Evolutionary conservation across 2,329 filamentous ascomycete species (phyloP).

Genomic region (Pseudopyrenochaeta lycopersici): DNA sequence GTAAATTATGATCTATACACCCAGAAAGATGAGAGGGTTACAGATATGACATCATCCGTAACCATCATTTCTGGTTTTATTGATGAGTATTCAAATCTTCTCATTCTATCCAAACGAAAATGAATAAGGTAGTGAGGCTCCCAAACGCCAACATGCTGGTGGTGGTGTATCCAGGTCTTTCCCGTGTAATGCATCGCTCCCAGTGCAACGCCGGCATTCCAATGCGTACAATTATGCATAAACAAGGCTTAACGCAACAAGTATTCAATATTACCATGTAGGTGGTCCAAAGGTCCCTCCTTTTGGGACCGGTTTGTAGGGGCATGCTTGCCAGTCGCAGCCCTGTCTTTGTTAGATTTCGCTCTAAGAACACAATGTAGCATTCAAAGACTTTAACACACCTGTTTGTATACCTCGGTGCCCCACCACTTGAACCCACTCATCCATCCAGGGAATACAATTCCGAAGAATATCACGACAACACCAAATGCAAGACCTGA

Average conservation of each 20-base stretch:
- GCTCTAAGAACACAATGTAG: not conserved
- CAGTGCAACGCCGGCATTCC: not conserved
- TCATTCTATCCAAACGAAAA: not conserved
- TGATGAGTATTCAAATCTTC: not conserved
- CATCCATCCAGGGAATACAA: conserved; percentile 82
- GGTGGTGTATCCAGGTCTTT: conserved; percentile 1
- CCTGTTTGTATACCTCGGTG: conserved; percentile 81
- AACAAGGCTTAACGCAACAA: conserved; percentile 5
- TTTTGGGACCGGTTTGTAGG: conserved; percentile 67
- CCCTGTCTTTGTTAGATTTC: conserved; percentile 55
- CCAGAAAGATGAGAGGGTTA: no score
- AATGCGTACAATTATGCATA: conserved; percentile 1
- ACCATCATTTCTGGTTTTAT: no score
- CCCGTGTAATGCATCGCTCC: not conserved
- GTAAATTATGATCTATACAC: no score
- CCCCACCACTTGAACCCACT: conserved; percentile 85
- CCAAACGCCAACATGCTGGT: not conserved
- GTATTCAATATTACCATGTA: conserved; percentile 29
- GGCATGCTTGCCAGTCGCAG: conserved; percentile 84
- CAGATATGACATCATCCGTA: no score
- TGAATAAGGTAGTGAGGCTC: not conserved
- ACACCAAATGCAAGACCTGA: conserved; percentile 84
- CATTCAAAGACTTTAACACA: conserved; percentile 25
- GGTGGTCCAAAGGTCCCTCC: conserved; percentile 47
- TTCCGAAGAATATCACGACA: conserved; percentile 84